Base-by-base conservation (phyloP, 1,284 basidiomycete genomes). In the Sphaerobolus stellatus region DNA sequence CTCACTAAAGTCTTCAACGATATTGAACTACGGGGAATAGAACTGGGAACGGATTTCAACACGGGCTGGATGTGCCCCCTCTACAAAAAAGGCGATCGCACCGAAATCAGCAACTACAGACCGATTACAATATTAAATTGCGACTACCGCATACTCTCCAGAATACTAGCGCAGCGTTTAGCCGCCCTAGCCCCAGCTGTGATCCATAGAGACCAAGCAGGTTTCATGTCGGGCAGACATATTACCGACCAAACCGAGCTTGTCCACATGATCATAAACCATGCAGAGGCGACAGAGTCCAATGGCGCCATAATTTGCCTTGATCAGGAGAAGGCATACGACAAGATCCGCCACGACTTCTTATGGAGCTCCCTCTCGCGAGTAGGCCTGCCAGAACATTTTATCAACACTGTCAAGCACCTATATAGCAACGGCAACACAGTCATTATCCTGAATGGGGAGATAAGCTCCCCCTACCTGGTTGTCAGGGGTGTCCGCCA, bases 41-140 rank as follows among this genome's bases (percentile, higher is more conserved):
- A 46, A 11, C 29, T 33, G 13, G 52, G 46, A 2, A 60, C 62
- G 0, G 25, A 51, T 3, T 70, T 71, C 48, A 50, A 64, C 0
- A 51, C 61, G 2, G 71, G 71, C 2, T 69, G 69, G 66, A 38
- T 38, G 36, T 38, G 36, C 36, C 36, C 36, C 22, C 3, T 3
- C 3, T 38, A 38, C 22, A 38, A 38, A 22, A 38, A 38, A 38
- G 22, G 22, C 22, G 36, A 38, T 7, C 36, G 5, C 3, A 38
- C 36, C 36, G 36, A 38, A n/a, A 7, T 38, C 3, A 38, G 36
- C 22, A 38, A 38, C 7, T 38, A 38, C 7, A 38, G 36, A 7
- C 36, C 36, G 22, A 38, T 38, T 22, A 38, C 36, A 16, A 38
- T 4, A 4, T 22, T 4, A 16, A 38, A 38, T 7, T n/a, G n/a